These are phyloP conservation scores for Balamuthia mandrillaris DNA, from an alignment of 208 protist species.

Conservation along the genomic window DNA sequence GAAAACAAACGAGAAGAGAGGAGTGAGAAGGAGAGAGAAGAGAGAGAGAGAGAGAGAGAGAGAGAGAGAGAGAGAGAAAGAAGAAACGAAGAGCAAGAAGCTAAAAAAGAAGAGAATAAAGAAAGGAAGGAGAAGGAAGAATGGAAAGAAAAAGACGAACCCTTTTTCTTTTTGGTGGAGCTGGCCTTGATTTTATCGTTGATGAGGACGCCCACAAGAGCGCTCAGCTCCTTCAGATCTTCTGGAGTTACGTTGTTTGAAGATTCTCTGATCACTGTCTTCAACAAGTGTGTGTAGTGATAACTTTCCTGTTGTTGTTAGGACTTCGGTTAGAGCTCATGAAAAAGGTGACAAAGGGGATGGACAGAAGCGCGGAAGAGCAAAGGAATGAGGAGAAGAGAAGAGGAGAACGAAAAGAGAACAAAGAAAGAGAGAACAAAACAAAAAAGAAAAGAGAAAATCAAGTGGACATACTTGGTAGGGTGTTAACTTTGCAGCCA, in stretches of 20 bases:
- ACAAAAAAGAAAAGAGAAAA: neutral
- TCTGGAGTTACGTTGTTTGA: neutral
- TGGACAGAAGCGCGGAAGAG: no score
- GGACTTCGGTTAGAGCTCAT: neutral
- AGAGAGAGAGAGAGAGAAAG: no score
- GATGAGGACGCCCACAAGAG: neutral
- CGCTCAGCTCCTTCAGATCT: conserved; percentile 14
- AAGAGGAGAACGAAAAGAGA: neutral
- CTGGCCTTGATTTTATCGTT: conserved; percentile 20
- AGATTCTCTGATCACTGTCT: neutral
- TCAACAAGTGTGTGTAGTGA: conserved; percentile 3
- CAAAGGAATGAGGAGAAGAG: no score
- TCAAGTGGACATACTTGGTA: neutral
- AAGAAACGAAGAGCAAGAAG: no score
- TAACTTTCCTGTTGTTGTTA: neutral
- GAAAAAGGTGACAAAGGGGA: neutral
- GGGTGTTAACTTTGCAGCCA: neutral
- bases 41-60: no score
- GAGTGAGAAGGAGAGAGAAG: no score
- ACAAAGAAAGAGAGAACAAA: neutral
- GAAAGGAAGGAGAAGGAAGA: no score
- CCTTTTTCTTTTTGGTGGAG: conserved; percentile 23
- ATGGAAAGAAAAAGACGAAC: no score
- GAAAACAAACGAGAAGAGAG: no score
- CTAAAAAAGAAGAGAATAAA: no score